Conservation (phyloP, 2,329 filamentous ascomycete genomes). For the Herpotrichia juniperi region DNA sequence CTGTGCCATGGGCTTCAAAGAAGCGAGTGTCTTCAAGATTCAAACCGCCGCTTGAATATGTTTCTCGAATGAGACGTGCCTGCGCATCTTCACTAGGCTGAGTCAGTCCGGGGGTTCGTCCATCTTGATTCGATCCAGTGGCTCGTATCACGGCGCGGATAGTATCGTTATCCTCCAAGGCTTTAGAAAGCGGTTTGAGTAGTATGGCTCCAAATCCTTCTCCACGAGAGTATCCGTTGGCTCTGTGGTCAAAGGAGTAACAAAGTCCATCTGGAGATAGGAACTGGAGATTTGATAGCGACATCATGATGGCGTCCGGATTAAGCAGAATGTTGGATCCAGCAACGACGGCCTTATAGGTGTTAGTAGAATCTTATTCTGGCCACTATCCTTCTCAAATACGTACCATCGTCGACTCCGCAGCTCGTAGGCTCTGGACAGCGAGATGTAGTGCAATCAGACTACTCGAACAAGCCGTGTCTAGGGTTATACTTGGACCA, state of each 20-base stretch:
- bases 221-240: constrained; percentile 68
- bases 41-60: constrained; percentile 48
- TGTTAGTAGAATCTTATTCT: too few relatives aligned
- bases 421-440: constrained; percentile 20
- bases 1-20: constrained; percentile 59
- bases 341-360: constrained; percentile 12
- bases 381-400: too few relatives aligned
- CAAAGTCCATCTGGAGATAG: constrained; percentile 35
- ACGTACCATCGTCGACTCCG: constrained; percentile 25
- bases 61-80: constrained; percentile 27
- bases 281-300: constrained; percentile 14
- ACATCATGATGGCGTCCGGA: background rate
- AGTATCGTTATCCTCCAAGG: constrained; percentile 43
- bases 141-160: constrained; percentile 39
- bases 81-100: constrained; percentile 52
- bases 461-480: constrained; percentile 29
- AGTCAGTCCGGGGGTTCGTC: constrained; percentile 29
- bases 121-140: constrained; percentile 31
- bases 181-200: constrained; percentile 51
- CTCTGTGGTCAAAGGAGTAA: constrained; percentile 55
- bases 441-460: constrained; percentile 22
- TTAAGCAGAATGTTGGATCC: constrained; percentile 10
- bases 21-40: constrained; percentile 33
- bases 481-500: constrained; percentile 24
- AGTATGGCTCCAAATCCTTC: constrained; percentile 58